Evolutionary conservation across 768 basidiomycete genomes (phyloP).

Genomic region (Phaeolepiota aurea): DNA sequence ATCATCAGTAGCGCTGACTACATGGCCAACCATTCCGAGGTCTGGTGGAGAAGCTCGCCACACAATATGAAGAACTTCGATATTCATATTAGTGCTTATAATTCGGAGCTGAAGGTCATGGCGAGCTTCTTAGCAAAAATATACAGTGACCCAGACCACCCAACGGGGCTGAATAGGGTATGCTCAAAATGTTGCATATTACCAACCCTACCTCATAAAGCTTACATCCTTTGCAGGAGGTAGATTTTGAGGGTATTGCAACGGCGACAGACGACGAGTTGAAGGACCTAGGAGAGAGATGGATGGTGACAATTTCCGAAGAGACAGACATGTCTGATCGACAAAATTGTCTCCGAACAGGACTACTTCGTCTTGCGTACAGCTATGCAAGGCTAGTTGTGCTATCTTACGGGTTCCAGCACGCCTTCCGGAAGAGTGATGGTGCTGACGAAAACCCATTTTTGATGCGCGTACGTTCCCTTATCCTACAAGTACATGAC

Average conservation of each 20-base stretch:
- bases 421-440: slow-evolving; percentile 56
- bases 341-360: slow-evolving; percentile 52
- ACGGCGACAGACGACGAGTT: slow-evolving; percentile 64
- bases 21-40: slow-evolving; percentile 58
- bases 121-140: slow-evolving; percentile 52
- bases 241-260: slow-evolving; percentile 58
- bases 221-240: slow-evolving; percentile 30
- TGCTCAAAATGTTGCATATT: slow-evolving; percentile 3
- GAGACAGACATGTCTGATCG: slow-evolving; percentile 45
- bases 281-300: slow-evolving; percentile 42
- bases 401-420: slow-evolving; percentile 72
- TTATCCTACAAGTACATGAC: not conserved
- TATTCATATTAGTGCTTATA: slow-evolving; percentile 74
- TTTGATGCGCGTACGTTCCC: slow-evolving; percentile 47
- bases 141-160: slow-evolving; percentile 66
- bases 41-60: slow-evolving; percentile 64
- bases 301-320: slow-evolving; percentile 44
- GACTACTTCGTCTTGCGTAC: slow-evolving; percentile 52
- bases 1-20: slow-evolving; percentile 75
- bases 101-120: slow-evolving; percentile 62
- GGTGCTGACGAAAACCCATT: slow-evolving; percentile 56
- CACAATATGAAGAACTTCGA: slow-evolving; percentile 71
- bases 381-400: slow-evolving; percentile 64
- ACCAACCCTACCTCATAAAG: not conserved
- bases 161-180: slow-evolving; percentile 72